phyloP scores from a whole-genome alignment of 23 red algal species.

The Gracilariopsis chorda region DNA sequence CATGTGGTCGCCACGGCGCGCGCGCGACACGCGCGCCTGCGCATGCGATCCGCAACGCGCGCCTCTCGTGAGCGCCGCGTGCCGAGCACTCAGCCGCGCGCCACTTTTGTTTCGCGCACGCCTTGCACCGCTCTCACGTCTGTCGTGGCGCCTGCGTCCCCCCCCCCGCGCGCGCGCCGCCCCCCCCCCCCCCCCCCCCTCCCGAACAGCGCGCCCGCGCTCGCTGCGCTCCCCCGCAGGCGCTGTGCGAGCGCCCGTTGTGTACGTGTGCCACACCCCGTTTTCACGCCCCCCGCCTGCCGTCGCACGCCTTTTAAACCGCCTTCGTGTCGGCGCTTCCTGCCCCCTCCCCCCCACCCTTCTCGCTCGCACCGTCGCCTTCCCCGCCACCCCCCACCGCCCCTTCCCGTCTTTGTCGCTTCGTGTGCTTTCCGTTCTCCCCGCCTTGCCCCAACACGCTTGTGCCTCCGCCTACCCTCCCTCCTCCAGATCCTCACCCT shows the following conservation, averaged over 20 bases:
- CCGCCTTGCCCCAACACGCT: no score
- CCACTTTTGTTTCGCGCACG: background rate
- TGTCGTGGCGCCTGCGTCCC: background rate
- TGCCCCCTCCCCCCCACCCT: background rate
- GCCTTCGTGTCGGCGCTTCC: background rate
- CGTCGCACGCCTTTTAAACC: background rate
- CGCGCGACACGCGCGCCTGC: background rate
- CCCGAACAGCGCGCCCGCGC: background rate
- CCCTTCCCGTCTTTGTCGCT: no score
- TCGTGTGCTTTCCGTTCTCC: no score
- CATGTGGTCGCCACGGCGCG: background rate
- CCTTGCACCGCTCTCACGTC: background rate
- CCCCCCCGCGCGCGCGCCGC: background rate
- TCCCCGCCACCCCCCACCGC: no score
- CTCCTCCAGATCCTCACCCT: background rate
- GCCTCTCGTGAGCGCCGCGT: background rate
- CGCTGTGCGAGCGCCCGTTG: no score
- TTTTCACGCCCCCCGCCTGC: background rate
- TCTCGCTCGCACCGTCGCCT: no score
- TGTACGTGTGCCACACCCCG: background rate
- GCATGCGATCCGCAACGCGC: background rate
- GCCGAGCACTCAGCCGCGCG: background rate
- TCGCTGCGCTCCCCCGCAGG: background rate
- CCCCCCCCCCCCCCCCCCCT: background rate
- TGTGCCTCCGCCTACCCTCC: no score